Evolutionary conservation across 2,329 filamentous ascomycete genomes (phyloP).

Genomic region (Bretziella fagacearum): DNA sequence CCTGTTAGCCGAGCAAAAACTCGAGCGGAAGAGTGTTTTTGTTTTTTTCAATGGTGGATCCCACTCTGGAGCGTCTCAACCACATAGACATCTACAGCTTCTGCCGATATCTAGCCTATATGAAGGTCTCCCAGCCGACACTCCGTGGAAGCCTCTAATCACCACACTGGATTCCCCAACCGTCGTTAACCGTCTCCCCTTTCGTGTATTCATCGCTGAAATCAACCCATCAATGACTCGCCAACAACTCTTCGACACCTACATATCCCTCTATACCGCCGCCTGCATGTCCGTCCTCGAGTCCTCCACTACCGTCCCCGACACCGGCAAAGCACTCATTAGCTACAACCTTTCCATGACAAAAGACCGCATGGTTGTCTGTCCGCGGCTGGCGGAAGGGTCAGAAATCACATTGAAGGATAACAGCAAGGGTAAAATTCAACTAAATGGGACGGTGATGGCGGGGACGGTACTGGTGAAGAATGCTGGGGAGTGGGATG

Average conservation of each 20-base stretch:
- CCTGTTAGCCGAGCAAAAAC: slow-evolving; percentile 6
- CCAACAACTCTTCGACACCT: slow-evolving; percentile 25
- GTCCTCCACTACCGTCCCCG: slow-evolving; percentile 16
- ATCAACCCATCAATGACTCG: slow-evolving; percentile 23
- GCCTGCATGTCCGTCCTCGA: slow-evolving; percentile 25
- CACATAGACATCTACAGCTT: slow-evolving; percentile 57
- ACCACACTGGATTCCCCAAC: slow-evolving; percentile 22
- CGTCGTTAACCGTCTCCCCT: slow-evolving; percentile 22
- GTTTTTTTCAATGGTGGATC: slow-evolving; percentile 55
- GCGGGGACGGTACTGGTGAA: slow-evolving; percentile 49
- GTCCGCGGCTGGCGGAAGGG: slow-evolving; percentile 38
- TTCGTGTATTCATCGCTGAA: slow-evolving; percentile 27
- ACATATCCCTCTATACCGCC: slow-evolving; percentile 31
- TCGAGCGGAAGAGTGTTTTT: slow-evolving; percentile 28
- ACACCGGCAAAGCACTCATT: slow-evolving; percentile 30
- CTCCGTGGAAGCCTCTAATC: slow-evolving; percentile 33
- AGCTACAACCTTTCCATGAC: slow-evolving; percentile 51
- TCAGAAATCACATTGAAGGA: slow-evolving; percentile 19
- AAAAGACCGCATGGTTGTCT: slow-evolving; percentile 32
- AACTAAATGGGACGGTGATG: slow-evolving; percentile 45
- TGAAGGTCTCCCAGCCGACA: slow-evolving; percentile 26
- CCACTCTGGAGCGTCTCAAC: slow-evolving; percentile 53
- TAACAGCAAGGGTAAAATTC: slow-evolving; percentile 25
- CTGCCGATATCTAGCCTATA: slow-evolving; percentile 48
- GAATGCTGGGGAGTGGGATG: slow-evolving; percentile 39